Evolutionary conservation across 768 basidiomycete genomes (phyloP), one percentile per base, ranked within the genome.

Genomic region (Kwoniella sp.): DNA sequence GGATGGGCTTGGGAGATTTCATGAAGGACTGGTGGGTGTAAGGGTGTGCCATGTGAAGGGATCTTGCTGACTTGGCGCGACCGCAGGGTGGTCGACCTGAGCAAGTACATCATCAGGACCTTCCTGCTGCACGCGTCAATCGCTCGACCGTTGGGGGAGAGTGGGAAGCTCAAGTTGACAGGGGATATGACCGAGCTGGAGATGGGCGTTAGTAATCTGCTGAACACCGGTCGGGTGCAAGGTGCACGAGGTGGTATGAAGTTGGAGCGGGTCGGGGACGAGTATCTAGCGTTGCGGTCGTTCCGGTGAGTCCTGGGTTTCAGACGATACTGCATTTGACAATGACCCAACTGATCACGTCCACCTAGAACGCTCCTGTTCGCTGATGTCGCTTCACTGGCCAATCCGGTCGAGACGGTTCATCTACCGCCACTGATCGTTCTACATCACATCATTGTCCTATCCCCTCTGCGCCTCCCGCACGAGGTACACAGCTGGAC

Each of bases 101-200:
- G 85, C 46, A 83, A 84, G 59, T 86, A 86, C 70, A 82, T 86
- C 29, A 85, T 96, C 40, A 81, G 82, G 58, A 86, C 83, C 2
- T 99, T 96, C 73, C 83, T 99, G 9, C 74, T 96, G 31, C 92
- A 99, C 65, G 85, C 87, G n/a, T 93, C 89, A 22, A 89, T 98
- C 50, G 88, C 85, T 8, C 83, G 84, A 62, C 92, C 92, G 0
- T 79, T 98, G 4, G 86, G 90, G 5, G 95, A 99, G 77, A 81
- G 82, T 52, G 91, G 92, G 12, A 96, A 95, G 71, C 81, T 99
- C 22, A 91, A 93, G 75, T 79, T 98, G 58, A 89, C 90, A 51
- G 87, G 84, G 40, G 93, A 99, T 73, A 93, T 96, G 90, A 87
- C 92, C 0, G 88, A 90, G 71, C 80, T 98, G 55, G 95, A 99